Evolutionary conservation across 2,329 filamentous ascomycete genomes (phyloP).

Genomic region (Fusarium pseudograminearum): DNA sequence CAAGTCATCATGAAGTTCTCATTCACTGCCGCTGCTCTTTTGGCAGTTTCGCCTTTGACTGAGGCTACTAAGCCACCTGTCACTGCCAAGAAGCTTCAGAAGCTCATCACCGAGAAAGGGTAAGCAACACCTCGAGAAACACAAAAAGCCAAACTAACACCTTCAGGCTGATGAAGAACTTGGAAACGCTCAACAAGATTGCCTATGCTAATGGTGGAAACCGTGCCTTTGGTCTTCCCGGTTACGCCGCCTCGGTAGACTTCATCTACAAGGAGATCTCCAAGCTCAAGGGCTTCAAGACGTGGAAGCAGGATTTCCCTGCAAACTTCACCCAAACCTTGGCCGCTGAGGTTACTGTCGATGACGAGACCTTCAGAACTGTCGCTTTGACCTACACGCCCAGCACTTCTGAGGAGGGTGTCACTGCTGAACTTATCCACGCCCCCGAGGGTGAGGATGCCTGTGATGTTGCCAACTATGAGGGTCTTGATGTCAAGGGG

Average conservation of each 20-base stretch:
- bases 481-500: conserved; percentile 42
- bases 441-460: conserved; percentile 46
- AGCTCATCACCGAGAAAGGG: conserved; percentile 44
- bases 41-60: conserved; percentile 46
- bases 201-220: conserved; percentile 51
- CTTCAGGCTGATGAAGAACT: conserved; percentile 42
- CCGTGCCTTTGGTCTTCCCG: conserved; percentile 49
- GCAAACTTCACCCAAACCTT: conserved; percentile 46
- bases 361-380: conserved; percentile 43
- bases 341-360: conserved; percentile 44
- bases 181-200: conserved; percentile 48
- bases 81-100: conserved; percentile 43
- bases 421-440: conserved; percentile 45
- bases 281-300: conserved; percentile 45
- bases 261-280: conserved; percentile 48
- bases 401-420: conserved; percentile 48
- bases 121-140: background rate
- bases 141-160: background rate
- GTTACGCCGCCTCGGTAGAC: conserved; percentile 53
- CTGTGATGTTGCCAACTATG: conserved; percentile 47
- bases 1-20: conserved; percentile 38
- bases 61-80: conserved; percentile 41
- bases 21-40: conserved; percentile 18
- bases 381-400: conserved; percentile 51
- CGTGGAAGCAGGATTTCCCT: conserved; percentile 50